Conservation (phyloP, 2,329 filamentous ascomycete genomes). For the Dendrostoma leiphaemia region DNA sequence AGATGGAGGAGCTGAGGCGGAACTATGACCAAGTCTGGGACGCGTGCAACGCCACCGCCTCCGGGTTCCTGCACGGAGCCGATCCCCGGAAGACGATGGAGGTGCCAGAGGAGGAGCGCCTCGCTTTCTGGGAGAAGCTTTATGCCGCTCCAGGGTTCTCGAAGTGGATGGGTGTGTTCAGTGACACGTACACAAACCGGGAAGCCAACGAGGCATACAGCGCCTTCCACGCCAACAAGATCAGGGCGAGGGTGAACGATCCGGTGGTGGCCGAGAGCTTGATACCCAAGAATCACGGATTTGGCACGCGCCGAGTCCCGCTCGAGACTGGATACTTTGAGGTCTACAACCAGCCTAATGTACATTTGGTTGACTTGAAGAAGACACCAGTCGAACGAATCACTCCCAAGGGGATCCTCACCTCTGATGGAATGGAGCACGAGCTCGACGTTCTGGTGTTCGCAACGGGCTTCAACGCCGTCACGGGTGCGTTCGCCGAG, state of each 20-base stretch:
- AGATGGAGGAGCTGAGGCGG: constrained; percentile 6
- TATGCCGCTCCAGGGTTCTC: constrained; percentile 14
- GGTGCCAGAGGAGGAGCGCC: constrained; percentile 15
- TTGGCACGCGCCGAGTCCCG: constrained; percentile 40
- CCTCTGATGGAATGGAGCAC: constrained; percentile 24
- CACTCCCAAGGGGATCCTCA: constrained; percentile 28
- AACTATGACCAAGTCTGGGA: constrained; percentile 10
- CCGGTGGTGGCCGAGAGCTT: constrained; percentile 43
- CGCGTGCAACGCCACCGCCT: constrained; percentile 3
- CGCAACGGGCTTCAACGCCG: constrained; percentile 32
- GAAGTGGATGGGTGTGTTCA: constrained; percentile 15
- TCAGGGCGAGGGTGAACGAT: constrained; percentile 37
- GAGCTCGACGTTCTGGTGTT: constrained; percentile 32
- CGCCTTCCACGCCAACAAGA: constrained; percentile 30
- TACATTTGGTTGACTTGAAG: constrained; percentile 25
- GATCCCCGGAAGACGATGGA: constrained; percentile 13
- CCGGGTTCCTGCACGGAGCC: constrained; percentile 7
- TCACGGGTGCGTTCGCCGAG: constrained; percentile 21
- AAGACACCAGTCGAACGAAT: constrained; percentile 22
- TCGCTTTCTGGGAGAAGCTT: constrained; percentile 13
- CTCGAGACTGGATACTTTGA: constrained; percentile 42
- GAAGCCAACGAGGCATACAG: constrained; percentile 9
- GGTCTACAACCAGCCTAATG: constrained; percentile 40
- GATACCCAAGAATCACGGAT: constrained; percentile 37
- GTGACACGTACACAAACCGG: constrained; percentile 9